Evolutionary conservation across 345 rosid genomes (phyloP).

Genomic region (Sapria himalayana): DNA sequence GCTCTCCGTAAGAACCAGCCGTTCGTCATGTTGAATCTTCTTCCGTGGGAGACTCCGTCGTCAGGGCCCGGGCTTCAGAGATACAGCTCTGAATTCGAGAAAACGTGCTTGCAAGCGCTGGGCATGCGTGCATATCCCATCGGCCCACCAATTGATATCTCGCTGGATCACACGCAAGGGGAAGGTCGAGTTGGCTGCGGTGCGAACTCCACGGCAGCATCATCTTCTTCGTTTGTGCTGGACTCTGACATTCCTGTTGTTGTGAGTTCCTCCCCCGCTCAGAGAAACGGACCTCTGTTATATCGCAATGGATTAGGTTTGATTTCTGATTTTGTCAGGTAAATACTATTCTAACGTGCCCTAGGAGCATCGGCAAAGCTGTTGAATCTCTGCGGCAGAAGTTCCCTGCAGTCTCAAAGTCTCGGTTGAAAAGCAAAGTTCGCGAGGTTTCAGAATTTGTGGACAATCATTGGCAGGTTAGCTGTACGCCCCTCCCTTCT

Average conservation of each 20-base stretch:
- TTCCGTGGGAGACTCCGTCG: constrained; percentile 37
- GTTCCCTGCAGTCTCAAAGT: constrained; percentile 44
- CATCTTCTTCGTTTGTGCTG: constrained; percentile 17
- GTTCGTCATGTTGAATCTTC: constrained; percentile 39
- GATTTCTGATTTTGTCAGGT: too few species aligned
- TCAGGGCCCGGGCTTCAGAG: constrained; percentile 26
- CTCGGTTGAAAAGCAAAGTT: constrained; percentile 49
- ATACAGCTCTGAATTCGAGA: constrained; percentile 37
- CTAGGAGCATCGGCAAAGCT: constrained; percentile 42
- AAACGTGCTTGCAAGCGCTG: constrained; percentile 56
- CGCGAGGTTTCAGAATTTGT: constrained; percentile 68
- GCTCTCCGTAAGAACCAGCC: constrained; percentile 64
- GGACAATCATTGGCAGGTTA: constrained; percentile 85
- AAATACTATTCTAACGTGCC: constrained; percentile 41
- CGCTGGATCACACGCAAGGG: constrained; percentile 10
- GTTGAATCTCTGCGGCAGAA: constrained; percentile 58
- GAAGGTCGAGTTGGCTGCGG: constrained; percentile 25
- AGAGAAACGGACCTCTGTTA: too few species aligned
- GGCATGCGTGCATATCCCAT: constrained; percentile 29
- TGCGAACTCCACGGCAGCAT: constrained; percentile 14
- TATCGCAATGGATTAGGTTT: too few species aligned
- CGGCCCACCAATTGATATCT: constrained; percentile 20
- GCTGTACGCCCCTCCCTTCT: too few species aligned
- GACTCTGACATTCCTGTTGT: constrained; percentile 41
- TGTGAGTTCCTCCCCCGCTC: constrained; percentile 23